Conservation (phyloP, 2,329 filamentous ascomycete species). For the Cladosporium sphaerospermum region DNA sequence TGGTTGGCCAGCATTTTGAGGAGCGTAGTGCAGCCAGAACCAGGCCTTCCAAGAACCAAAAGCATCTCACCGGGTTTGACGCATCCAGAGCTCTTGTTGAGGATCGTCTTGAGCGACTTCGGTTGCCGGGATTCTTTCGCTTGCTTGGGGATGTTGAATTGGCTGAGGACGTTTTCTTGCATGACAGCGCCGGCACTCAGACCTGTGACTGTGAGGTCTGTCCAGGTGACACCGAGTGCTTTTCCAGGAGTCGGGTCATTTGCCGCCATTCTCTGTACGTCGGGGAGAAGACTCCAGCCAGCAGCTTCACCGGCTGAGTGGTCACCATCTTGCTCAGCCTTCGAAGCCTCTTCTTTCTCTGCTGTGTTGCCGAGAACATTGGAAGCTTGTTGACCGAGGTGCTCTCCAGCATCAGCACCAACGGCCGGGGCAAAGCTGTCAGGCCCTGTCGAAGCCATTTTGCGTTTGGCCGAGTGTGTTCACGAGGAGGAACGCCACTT, state of each 20-base stretch:
- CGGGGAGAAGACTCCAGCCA: constrained; percentile 5
- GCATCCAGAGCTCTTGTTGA: constrained; percentile 56
- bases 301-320: constrained; percentile 5
- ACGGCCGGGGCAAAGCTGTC: constrained; percentile 11
- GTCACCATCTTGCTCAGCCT: constrained; percentile 26
- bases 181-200: constrained; percentile 3
- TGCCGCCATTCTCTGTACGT: not conserved
- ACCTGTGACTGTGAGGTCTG: constrained; percentile 47
- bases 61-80: constrained; percentile 34
- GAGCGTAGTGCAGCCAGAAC: constrained; percentile 56
- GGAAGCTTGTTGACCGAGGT: not conserved
- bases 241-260: constrained; percentile 16
- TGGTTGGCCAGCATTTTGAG: constrained; percentile 64
- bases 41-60: constrained; percentile 27
- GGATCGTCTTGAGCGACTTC: constrained; percentile 22
- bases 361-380: constrained; percentile 14
- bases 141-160: constrained; percentile 17
- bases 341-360: constrained; percentile 41
- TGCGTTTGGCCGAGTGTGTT: not conserved
- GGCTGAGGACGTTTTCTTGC: constrained; percentile 10
- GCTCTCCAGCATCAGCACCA: constrained; percentile 10
- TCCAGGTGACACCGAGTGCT: constrained; percentile 57
- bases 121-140: constrained; percentile 23
- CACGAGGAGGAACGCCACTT: not conserved
- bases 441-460: constrained; percentile 12